These are phyloP conservation scores for Isochrysis galbana DNA, from an alignment of 78 protist genomes.

Conservation along the genomic window DNA sequence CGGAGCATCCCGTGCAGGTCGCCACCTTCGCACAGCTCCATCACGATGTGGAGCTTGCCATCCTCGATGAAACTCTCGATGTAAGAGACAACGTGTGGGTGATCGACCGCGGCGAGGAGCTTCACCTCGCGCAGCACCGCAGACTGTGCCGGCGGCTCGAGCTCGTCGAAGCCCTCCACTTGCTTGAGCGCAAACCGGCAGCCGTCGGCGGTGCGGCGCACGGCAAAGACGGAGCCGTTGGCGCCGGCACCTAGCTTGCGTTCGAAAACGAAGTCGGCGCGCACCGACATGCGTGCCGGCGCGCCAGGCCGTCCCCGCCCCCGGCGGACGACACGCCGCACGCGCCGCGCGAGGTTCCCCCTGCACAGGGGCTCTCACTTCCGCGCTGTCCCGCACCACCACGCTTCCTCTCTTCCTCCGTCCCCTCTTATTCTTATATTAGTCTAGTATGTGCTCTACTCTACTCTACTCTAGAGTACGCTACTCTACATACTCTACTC, in stretches of 20 bases:
- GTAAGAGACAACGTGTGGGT: conserved; percentile 44
- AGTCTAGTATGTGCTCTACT: too few species aligned
- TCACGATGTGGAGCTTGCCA: conserved; percentile 18
- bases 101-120: conserved; percentile 36
- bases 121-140: conserved; percentile 37
- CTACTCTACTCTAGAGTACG: too few species aligned
- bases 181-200: neutral
- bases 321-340: too few species aligned
- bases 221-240: neutral
- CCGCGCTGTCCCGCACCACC: too few species aligned
- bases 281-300: neutral
- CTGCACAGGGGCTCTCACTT: too few species aligned
- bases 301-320: too few species aligned
- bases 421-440: too few species aligned
- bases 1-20: neutral
- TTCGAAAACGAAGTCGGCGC: neutral
- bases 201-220: neutral
- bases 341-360: too few species aligned
- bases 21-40: conserved; percentile 28
- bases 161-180: neutral
- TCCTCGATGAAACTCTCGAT: conserved; percentile 38
- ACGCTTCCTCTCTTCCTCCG: too few species aligned
- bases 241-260: neutral
- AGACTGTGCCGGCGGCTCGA: neutral
- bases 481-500: too few species aligned